These are phyloP conservation scores for Beauveria scarabaeidicola DNA, from an alignment of 2,329 filamentous ascomycete species.

Conservation along the genomic window DNA sequence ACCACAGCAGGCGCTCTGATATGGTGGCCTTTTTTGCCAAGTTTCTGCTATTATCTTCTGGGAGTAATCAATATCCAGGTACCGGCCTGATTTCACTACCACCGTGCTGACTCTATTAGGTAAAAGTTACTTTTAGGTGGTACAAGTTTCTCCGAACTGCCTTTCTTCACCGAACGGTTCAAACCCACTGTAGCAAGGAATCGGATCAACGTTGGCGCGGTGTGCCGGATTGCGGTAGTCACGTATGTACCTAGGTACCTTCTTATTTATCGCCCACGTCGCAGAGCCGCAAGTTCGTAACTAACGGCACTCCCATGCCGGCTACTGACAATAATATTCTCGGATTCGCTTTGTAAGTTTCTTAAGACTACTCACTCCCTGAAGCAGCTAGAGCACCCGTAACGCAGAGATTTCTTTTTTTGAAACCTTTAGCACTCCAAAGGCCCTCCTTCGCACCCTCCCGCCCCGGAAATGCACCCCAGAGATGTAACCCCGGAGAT, in stretches of 20 bases:
- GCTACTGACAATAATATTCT: neutral
- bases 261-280: too few species aligned
- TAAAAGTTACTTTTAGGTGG: too few species aligned
- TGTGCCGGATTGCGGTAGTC: too few species aligned
- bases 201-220: neutral
- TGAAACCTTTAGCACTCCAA: neutral
- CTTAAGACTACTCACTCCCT: neutral
- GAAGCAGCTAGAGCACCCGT: neutral
- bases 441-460: neutral
- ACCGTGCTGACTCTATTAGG: too few species aligned
- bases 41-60: too few species aligned
- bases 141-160: too few species aligned
- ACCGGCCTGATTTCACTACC: too few species aligned
- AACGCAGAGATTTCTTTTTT: neutral
- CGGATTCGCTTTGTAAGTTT: neutral
- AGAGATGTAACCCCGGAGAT: conserved; percentile 2
- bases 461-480: neutral
- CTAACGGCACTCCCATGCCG: neutral
- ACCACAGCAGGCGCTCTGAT: too few species aligned
- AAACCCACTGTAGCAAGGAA: too few species aligned
- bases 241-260: neutral
- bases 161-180: too few species aligned
- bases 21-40: too few species aligned
- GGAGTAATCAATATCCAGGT: too few species aligned
- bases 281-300: neutral